Percentiles rank a stretch among this genome's conserved stretches.
Evolutionary conservation across 225 moss, liverwort and hornwort species (phyloP).

Genomic region (Takakia lepidozioides): DNA sequence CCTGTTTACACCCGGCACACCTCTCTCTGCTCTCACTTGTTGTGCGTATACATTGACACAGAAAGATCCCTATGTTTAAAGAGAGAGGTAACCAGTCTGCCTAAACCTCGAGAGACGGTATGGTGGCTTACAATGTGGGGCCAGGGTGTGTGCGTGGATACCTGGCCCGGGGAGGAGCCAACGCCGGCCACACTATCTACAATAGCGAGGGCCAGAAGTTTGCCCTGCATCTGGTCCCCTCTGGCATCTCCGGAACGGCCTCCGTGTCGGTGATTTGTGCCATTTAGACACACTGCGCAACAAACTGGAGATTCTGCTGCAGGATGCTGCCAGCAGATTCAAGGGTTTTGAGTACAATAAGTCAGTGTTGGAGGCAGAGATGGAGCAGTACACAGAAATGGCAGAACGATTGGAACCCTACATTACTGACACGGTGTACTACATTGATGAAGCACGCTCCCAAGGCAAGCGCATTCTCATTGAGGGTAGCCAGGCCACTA

Average conservation of each 20-base stretch:
- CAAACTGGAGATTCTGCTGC: slow-evolving; percentile 67
- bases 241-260: slow-evolving; percentile 90
- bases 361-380: slow-evolving; percentile 53
- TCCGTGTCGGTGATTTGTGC: slow-evolving; percentile 85
- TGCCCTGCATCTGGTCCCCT: slow-evolving; percentile 90
- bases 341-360: slow-evolving; percentile 58
- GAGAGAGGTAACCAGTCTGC: too few species aligned
- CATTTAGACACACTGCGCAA: slow-evolving; percentile 63
- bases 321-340: slow-evolving; percentile 85
- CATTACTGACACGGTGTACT: slow-evolving; percentile 82
- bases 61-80: too few species aligned
- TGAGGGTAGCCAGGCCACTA: slow-evolving; percentile 96
- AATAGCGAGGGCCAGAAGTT: slow-evolving; percentile 87
- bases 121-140: too few species aligned
- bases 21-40: too few species aligned
- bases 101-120: too few species aligned
- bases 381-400: slow-evolving; percentile 58
- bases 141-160: too few species aligned
- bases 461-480: slow-evolving; percentile 86
- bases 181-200: slow-evolving; percentile 98
- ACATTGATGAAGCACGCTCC: slow-evolving; percentile 56
- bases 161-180: slow-evolving; percentile 89
- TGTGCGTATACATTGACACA: too few species aligned
- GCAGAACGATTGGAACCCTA: slow-evolving; percentile 69
- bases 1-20: too few species aligned